Conservation (phyloP, 1,284 basidiomycete species). For the Ganoderma meredithae region DNA sequence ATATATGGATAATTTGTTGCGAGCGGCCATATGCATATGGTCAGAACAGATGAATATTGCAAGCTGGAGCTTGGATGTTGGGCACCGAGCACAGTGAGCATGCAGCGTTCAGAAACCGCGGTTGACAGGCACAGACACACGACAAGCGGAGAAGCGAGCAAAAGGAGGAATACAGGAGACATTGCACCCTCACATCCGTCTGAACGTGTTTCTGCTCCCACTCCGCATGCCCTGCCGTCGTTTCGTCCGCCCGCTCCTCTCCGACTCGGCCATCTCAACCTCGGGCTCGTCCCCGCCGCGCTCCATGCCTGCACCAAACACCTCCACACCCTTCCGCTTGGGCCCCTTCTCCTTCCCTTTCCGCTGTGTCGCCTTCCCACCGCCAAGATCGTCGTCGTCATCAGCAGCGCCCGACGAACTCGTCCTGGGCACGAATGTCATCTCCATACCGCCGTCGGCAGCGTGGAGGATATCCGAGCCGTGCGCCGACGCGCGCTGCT, state of each 20-base stretch:
- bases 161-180: neutral
- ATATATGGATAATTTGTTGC: too few species aligned
- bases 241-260: constrained; percentile 73
- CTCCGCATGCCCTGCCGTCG: constrained; percentile 79
- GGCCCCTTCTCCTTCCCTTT: constrained; percentile 44
- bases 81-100: neutral
- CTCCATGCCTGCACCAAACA: constrained; percentile 88
- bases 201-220: constrained; percentile 87
- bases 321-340: constrained; percentile 71
- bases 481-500: constrained; percentile 23
- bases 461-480: constrained; percentile 31
- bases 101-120: neutral
- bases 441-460: constrained; percentile 67
- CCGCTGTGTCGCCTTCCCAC: constrained; percentile 36
- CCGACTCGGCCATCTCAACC: constrained; percentile 59
- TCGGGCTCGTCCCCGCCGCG: constrained; percentile 65
- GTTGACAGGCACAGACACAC: neutral
- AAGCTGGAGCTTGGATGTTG: too few species aligned
- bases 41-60: too few species aligned
- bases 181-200: constrained; percentile 43
- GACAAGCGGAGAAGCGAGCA: neutral
- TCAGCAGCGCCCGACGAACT: constrained; percentile 44
- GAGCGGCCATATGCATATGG: too few species aligned
- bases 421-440: constrained; percentile 66
- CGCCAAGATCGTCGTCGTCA: constrained; percentile 41